Evolutionary conservation across 139 green algal genomes (phyloP), one percentile per base, ranked within the genome.

Genomic region (Limnomonas spitsbergensis): DNA sequence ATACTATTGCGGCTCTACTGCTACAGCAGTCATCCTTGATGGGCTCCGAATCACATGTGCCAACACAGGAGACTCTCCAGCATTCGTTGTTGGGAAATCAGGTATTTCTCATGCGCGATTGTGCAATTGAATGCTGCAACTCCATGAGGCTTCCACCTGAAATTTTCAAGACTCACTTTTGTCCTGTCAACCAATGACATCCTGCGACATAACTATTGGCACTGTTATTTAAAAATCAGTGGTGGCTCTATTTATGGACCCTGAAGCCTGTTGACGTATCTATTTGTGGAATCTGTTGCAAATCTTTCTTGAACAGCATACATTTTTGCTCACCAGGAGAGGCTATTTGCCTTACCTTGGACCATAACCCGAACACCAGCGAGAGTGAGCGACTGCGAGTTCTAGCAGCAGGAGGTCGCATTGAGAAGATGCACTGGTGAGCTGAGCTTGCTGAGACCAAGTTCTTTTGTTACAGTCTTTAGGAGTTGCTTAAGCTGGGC

Each of bases 61-160:
- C 38, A 77, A 77, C n/a, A 20, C 26, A 4, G 70, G 70, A 20
- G 70, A 77, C 70, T 66, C 38, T 9, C 70, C 70, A 54, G 70
- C 70, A 24, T 77, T 77, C 37, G n/a, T 77, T 37, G 39, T 77
- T 4, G 42, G 27, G 26, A 61, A 35, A 34, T 77, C 70, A 77
- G 40, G 70, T 75, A 31, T 38, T 61, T 61, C 47, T 61, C 20
- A 61, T 61, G 47, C 47, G 20, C 14, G 47, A 61, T 14, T 61
- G 47, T n/a, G n/a, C n/a, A n/a, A n/a, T n/a, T n/a, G 42, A 54
- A 54, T 54, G 42, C 42, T 54, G 9, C 42, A 54, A 6, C 42
- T n/a, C n/a, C n/a, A n/a, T n/a, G n/a, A n/a, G n/a, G n/a, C n/a
- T n/a, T n/a, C n/a, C n/a, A n/a, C n/a, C n/a, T n/a, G n/a, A n/a